Evolutionary conservation across 2,329 filamentous ascomycete species (phyloP), one percentile per base, ranked within the genome.

Genomic region (Neofusicoccum umdonicola): DNA sequence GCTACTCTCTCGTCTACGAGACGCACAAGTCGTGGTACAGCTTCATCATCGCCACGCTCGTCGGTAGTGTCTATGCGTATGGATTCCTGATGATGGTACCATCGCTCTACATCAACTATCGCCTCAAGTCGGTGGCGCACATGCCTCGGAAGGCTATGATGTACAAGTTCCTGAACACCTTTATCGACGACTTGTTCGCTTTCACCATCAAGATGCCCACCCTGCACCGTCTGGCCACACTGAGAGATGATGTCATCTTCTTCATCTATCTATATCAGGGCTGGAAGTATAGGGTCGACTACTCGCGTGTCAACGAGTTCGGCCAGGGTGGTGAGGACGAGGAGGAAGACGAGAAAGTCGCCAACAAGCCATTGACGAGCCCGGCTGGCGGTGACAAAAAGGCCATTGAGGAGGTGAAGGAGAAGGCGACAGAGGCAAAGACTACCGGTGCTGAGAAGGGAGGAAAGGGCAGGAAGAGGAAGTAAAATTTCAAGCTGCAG

Each of bases 181-280:
- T 99, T 77, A 98, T 99, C 76, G 95, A 99, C 78, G 95, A 99
- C 75, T 83, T 99, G 37, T 99, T 99, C 74, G 95, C 95, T 2
- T 99, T 98, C 74, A 99, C 95, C 44, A 97, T 99, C 82, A 98
- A 98, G 82, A 99, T 99, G 95, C 95, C 95, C 0, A 87, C 93
- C 67, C 84, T 99, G 60, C 95, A 99, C 78, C 88, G 95, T 15
- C 83, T 99, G 58, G 93, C 95, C 0, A 98, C 95, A 0, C 85
- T 99, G 68, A 86, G 95, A 66, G 95, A 99, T 76, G 95, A 99
- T 74, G 84, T 99, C 69, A 98, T 99, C 75, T 99, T 99, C 84
- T 99, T 99, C 76, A 85, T 99, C 66, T 99, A 97, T 80, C 71
- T 99, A 3, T 99, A 99, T 80, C 95, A 99, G 81, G 87, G 89